Percentiles rank a stretch among this genome's conserved stretches.
Conservation (phyloP, 257 asterid species). For the Solanum rostratum region DNA sequence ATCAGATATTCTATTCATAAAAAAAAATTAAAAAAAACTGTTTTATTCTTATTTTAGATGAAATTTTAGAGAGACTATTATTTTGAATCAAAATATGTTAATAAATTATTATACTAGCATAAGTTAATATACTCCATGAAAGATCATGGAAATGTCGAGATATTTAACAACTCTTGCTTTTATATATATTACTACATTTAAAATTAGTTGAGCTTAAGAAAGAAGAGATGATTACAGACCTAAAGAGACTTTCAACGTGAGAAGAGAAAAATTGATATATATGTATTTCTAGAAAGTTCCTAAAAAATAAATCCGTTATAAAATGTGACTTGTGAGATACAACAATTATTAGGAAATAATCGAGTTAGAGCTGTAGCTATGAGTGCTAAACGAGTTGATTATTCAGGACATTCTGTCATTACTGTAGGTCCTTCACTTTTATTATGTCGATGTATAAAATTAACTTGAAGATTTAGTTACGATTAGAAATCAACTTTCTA, state of each 20-base stretch:
- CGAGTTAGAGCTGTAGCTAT: too few species aligned
- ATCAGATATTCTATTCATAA: not conserved
- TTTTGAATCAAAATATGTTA: not conserved
- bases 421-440: too few species aligned
- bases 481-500: too few species aligned
- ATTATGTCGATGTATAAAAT: too few species aligned
- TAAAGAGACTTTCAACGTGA: too few species aligned
- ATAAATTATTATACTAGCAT: not conserved
- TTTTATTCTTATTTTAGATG: not conserved
- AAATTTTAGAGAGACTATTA: not conserved
- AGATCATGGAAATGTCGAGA: not conserved
- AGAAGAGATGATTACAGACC: not conserved
- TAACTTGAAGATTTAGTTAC: too few species aligned
- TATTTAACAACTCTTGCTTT: not conserved
- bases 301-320: not conserved
- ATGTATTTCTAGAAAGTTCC: not conserved
- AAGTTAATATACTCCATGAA: not conserved
- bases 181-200: not conserved
- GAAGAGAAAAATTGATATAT: not conserved
- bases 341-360: too few species aligned
- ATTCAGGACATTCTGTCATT: too few species aligned
- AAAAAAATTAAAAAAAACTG: rapidly evolving
- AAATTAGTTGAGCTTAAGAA: not conserved
- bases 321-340: too few species aligned
- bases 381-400: too few species aligned